Conservation (phyloP, 2,329 filamentous ascomycete genomes). For the Phoma sp. region DNA sequence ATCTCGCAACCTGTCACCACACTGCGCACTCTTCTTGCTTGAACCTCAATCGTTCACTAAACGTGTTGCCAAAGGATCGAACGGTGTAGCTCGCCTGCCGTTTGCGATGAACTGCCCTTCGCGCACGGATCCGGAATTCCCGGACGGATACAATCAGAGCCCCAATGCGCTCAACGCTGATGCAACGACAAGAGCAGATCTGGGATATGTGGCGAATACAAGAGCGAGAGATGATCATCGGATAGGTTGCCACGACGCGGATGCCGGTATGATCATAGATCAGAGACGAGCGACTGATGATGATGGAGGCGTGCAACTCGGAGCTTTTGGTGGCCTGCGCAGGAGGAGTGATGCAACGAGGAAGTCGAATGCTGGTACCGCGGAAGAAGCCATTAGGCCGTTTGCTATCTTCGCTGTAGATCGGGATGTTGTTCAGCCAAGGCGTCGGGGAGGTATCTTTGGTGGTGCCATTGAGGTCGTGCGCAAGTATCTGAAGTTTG, state of each 20-base stretch:
- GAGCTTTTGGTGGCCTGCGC: not conserved
- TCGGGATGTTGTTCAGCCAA: not conserved
- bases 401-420: slow-evolving; percentile 5
- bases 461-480: slow-evolving; percentile 19
- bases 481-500: slow-evolving; percentile 61
- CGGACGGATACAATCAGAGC: slow-evolving; percentile 67
- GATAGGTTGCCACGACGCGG: slow-evolving; percentile 26
- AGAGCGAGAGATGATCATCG: slow-evolving; percentile 56
- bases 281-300: not conserved
- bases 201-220: slow-evolving; percentile 66
- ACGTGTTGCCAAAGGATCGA: not conserved
- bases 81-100: not conserved
- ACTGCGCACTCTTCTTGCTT: not conserved
- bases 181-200: slow-evolving; percentile 66
- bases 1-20: not conserved
- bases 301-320: not conserved
- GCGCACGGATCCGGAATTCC: slow-evolving; percentile 60
- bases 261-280: slow-evolving; percentile 1
- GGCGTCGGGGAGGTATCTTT: not conserved
- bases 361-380: not conserved
- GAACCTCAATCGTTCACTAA: not conserved
- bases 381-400: not conserved
- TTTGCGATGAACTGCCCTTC: slow-evolving; percentile 69
- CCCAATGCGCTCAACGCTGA: slow-evolving; percentile 65
- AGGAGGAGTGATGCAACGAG: not conserved